Percentiles rank a stretch among this genome's conserved stretches.
These are phyloP conservation scores for Candida mesenterica DNA, from an alignment of 1,139 yeast genomes.

Conservation along the genomic window DNA sequence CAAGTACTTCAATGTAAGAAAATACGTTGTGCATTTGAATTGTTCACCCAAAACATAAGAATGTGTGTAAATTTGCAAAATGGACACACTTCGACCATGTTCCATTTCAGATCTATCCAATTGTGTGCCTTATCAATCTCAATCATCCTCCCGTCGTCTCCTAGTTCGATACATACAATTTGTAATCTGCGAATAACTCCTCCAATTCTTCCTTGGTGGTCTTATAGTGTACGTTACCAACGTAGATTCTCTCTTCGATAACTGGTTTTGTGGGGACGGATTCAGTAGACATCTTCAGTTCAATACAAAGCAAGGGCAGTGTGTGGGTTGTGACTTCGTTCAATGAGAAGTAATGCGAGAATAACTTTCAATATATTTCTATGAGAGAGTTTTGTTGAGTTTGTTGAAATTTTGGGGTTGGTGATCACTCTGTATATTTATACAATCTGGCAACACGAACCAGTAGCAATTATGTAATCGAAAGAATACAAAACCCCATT, in stretches of 20 bases:
- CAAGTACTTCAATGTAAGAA: no score
- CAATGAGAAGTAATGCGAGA: no score
- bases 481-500: background rate
- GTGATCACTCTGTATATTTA: background rate
- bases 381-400: background rate
- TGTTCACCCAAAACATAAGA: no score
- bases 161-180: constrained; percentile 29
- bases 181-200: constrained; percentile 41
- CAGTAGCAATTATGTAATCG: background rate
- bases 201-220: constrained; percentile 54
- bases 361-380: no score
- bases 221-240: constrained; percentile 55
- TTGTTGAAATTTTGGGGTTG: background rate
- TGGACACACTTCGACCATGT: no score
- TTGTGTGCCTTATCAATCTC: background rate
- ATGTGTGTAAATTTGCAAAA: no score
- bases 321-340: no score
- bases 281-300: constrained; percentile 11
- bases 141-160: background rate
- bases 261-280: constrained; percentile 21
- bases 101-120: background rate
- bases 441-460: background rate
- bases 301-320: no score
- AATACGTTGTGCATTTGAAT: no score
- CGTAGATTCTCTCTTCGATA: constrained; percentile 41